Conservation (phyloP, 2,329 filamentous ascomycete species). For the Corinectria fuckeliana region DNA sequence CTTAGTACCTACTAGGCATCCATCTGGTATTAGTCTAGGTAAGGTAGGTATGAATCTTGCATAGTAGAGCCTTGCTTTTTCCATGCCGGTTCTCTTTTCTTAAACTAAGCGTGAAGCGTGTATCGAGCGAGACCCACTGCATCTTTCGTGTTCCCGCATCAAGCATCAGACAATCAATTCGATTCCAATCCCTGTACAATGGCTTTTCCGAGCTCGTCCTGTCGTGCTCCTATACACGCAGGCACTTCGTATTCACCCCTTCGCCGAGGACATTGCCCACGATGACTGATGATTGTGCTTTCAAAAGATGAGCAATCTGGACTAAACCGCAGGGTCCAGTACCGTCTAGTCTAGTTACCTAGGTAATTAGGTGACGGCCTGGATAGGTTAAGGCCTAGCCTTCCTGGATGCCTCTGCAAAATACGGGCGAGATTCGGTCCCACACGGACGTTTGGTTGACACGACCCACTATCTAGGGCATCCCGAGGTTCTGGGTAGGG, state of each 20-base stretch:
- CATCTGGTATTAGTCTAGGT: no score
- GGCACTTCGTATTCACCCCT: not conserved
- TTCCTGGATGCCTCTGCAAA: not conserved
- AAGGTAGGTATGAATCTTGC: no score
- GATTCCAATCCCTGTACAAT: not conserved
- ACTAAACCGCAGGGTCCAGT: not conserved
- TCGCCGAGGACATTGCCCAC: not conserved
- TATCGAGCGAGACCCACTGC: not conserved
- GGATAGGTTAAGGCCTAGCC: not conserved
- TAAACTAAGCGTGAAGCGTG: not conserved
- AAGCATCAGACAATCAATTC: not conserved
- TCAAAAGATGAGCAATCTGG: not conserved
- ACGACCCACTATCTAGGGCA: not conserved
- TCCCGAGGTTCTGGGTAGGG: not conserved
- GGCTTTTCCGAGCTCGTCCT: not conserved
- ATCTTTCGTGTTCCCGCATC: not conserved
- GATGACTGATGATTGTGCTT: not conserved
- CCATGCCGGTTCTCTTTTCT: not conserved
- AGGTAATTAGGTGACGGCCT: no score
- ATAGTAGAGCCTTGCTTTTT: constrained; percentile 8
- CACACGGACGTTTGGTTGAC: not conserved
- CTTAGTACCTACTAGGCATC: no score
- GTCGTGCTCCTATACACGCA: not conserved
- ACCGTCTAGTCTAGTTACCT: no score
- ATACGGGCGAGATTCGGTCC: not conserved